Evolutionary conservation across 257 asterid genomes (phyloP).

Genomic region (Solanum tacnaense): DNA sequence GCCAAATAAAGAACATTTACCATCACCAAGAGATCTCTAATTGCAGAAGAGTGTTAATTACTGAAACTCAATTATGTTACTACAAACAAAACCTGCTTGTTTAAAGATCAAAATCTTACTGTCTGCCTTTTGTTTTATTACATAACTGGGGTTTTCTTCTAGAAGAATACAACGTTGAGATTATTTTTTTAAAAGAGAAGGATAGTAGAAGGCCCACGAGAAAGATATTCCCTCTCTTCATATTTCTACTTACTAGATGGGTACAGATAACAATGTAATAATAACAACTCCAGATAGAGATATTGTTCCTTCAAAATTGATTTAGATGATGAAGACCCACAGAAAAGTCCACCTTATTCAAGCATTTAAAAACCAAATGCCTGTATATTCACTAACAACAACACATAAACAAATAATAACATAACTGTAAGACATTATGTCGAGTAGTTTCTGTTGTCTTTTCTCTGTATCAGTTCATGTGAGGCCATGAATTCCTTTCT

Average conservation of each 20-base stretch:
- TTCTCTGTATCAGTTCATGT: not conserved
- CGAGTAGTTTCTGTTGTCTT: not conserved
- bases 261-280: not conserved
- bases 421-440: not conserved
- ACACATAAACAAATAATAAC: not conserved
- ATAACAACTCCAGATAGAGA: not conserved
- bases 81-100: not conserved
- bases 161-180: not conserved
- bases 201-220: not conserved
- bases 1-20: not conserved
- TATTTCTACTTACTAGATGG: not conserved
- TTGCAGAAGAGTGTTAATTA: not conserved
- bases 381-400: not conserved
- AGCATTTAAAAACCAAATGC: not conserved
- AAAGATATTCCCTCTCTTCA: not conserved
- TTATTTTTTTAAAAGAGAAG: not conserved
- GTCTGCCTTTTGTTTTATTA: not conserved
- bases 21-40: not conserved
- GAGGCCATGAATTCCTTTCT: not conserved
- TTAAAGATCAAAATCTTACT: not conserved
- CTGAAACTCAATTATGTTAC: not conserved
- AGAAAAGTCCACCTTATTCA: not conserved
- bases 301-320: not conserved
- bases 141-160: not conserved
- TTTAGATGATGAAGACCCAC: not conserved